Base-by-base conservation (phyloP, 2,329 filamentous ascomycete genomes). In the Bipolaris gigantea region DNA sequence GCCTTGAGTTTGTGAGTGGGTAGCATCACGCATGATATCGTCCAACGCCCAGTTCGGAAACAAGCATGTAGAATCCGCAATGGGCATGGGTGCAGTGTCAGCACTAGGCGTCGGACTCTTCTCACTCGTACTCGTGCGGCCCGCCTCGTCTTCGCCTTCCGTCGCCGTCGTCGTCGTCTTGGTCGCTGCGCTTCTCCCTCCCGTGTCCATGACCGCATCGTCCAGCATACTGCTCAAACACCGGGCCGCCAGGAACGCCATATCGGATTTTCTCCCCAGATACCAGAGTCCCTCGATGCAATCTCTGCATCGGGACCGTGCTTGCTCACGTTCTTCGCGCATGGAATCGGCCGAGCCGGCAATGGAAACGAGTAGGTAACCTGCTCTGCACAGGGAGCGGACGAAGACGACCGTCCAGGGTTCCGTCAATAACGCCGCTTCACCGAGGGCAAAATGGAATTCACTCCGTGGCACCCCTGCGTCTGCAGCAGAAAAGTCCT, bases 401-500 rank as follows among this genome's bases (percentile, higher is more conserved):
- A 56, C 53, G 2, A 56, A 56, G 21, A 84, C 77, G 27, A 80
- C 77, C 0, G 82, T 84, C 83, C 83, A 85, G 1, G 83, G 83
- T 59, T 85, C 83, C 0, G 81, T 83, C 47, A 85, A 63, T 9
- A 85, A 74, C 0, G 82, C 79, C 1, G 80, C 81, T 55, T 83
- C 76, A 38, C 77, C 80, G 21, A 84, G 74, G 0, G 82, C 81
- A 50, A 79, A 79, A 61, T 84, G 82, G 46, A 82, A 81, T 15
- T 79, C 77, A 11, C 18, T 39, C 9, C 18, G 70, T 34, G 1
- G n/a, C 40, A 38, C 18, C 15, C 32, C 18, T 41, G 40, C 5
- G 2, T 7, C 16, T 9, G 36, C 18, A 6, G 36, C 4, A 5
- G 36, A 13, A 25, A 30, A 13, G 8, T 25, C 38, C 15, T 34